A percentile compares a stretch with the other conserved stretches of the same genome.
Conservation (phyloP, 176 grass and related monocot genomes). For the bread wheat (Triticum aestivum) region DNA sequence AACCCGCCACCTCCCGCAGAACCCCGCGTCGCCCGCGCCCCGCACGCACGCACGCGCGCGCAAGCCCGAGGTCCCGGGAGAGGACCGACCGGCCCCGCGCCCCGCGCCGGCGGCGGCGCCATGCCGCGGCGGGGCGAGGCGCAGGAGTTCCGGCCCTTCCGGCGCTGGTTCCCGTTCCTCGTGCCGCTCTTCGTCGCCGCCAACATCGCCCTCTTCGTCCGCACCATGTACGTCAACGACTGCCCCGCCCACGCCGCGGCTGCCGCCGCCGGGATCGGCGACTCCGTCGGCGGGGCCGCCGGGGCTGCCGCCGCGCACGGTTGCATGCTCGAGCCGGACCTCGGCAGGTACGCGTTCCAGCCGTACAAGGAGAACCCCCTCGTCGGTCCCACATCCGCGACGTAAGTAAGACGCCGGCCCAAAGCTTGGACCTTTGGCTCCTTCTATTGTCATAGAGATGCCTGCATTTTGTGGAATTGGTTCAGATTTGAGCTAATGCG, state of each 20-base stretch:
- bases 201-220: slow-evolving; percentile 63
- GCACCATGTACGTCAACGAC: slow-evolving; percentile 91
- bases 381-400: slow-evolving; percentile 68
- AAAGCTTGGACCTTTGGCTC: slow-evolving; percentile 7
- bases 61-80: neutral
- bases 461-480: neutral
- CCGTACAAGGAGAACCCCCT: slow-evolving; percentile 88
- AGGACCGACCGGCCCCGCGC: neutral
- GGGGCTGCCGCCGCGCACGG: slow-evolving; percentile 31
- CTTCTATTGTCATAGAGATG: neutral
- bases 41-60: neutral
- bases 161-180: slow-evolving; percentile 80
- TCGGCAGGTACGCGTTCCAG: slow-evolving; percentile 96
- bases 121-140: slow-evolving; percentile 48
- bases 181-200: slow-evolving; percentile 60
- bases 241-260: slow-evolving; percentile 51
- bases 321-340: slow-evolving; percentile 39
- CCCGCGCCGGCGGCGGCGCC: slow-evolving; percentile 27
- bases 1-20: neutral
- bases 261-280: slow-evolving; percentile 42
- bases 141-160: slow-evolving; percentile 52
- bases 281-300: slow-evolving; percentile 14
- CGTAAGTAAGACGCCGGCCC: slow-evolving; percentile 54
- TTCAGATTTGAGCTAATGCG: slow-evolving; percentile 13
- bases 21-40: slow-evolving; percentile 28